These are phyloP conservation scores for Boletus vinaceobasis DNA, from an alignment of 768 basidiomycete genomes.

Conservation along the genomic window DNA sequence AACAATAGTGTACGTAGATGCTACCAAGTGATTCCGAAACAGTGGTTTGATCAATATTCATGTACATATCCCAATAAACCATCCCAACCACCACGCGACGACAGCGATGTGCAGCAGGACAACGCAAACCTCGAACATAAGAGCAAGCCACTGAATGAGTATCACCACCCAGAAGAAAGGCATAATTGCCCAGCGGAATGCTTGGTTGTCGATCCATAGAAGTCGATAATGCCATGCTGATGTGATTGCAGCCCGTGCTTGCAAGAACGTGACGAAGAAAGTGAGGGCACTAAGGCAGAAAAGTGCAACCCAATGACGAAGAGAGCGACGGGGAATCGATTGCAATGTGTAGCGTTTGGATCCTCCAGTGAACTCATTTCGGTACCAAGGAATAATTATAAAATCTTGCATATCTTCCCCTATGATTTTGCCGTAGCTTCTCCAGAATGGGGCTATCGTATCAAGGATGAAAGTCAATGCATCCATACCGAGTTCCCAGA, in stretches of 20 bases:
- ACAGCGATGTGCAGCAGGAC: conserved; percentile 58
- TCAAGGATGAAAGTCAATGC: conserved; percentile 72
- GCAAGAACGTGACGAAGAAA: conserved; percentile 50
- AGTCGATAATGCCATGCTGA: conserved; percentile 54
- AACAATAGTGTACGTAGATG: conserved; percentile 13
- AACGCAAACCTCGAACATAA: conserved; percentile 54
- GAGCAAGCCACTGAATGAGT: conserved; percentile 64
- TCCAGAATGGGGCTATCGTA: conserved; percentile 76
- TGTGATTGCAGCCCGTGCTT: conserved; percentile 54
- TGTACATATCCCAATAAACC: conserved; percentile 53
- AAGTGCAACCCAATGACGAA: conserved; percentile 67
- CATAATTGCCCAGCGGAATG: conserved; percentile 59
- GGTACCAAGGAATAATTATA: conserved; percentile 76
- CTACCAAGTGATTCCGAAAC: not conserved
- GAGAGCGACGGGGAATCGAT: conserved; percentile 57
- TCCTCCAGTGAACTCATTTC: conserved; percentile 82
- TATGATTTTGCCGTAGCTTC: conserved; percentile 78
- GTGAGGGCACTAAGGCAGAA: conserved; percentile 48
- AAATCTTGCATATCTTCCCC: conserved; percentile 78
- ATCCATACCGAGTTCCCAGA: conserved; percentile 82
- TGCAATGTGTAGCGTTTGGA: conserved; percentile 60
- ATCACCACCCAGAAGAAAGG: conserved; percentile 65
- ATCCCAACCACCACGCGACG: conserved; percentile 72
- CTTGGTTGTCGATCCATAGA: conserved; percentile 54
- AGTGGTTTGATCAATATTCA: conserved; percentile 17